Evolutionary conservation across 2,329 filamentous ascomycete genomes (phyloP), one percentile per base, ranked within the genome.

Genomic region (Hypoxylon sp.): DNA sequence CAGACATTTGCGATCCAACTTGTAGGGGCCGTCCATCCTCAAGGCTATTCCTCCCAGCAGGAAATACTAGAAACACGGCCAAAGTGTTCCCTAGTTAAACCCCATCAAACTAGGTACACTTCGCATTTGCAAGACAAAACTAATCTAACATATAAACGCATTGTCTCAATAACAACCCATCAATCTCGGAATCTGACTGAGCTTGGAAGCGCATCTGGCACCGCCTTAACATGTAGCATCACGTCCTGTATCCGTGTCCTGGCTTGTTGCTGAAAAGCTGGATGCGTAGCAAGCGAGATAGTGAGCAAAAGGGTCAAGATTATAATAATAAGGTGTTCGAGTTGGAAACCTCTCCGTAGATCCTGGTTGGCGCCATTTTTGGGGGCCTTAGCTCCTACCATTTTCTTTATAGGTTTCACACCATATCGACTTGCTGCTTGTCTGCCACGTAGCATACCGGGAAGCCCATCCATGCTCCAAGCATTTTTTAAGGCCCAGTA

Each of bases 401-500:
- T 81, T 71, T 82, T 82, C 69, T 77, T 74, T 2, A 79, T 63
- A 1, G 80, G 80, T 10, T 21, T 43, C 11, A 21, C 38, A 43
- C 10, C 9, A 4, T n/a, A 43, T 43, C 19, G 38, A 7, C 38
- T 43, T 30, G 28, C 28, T 30, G 28, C 28, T 30, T 30, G 5
- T 30, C 28, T 30, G 28, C 28, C 28, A 30, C 28, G 28, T 9
- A 30, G 28, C 28, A 82, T 78, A 0, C 76, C 79, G 0, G 80
- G 80, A 0, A 82, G 73, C 0, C 79, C 79, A 46, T 82, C 80
- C 56, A 82, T 76, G 48, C 79, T 81, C 69, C 73, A 80, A 0
- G 80, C 74, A 55, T 80, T 82, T 70, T 82, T 82, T 41, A 73
- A 64, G 0, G 80, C 80, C 80, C 80, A 82, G 68, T 82, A 82